phyloP scores from a whole-genome alignment of 2,329 filamentous ascomycete genomes.

The Sarocladium kiliense region DNA sequence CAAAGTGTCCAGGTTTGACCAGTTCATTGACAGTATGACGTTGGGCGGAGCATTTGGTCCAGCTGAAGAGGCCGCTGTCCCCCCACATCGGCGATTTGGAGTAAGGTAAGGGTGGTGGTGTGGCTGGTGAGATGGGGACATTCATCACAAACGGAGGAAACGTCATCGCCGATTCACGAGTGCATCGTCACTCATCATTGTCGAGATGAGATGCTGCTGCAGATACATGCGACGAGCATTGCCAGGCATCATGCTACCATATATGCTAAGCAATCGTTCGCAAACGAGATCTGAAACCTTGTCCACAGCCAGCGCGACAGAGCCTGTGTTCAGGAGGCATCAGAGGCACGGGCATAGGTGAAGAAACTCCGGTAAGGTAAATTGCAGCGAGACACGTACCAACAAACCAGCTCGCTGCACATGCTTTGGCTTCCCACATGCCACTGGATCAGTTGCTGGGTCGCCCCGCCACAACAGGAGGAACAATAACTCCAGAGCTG shows the following conservation, averaged over 20 bases:
- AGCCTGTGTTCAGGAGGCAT: no score
- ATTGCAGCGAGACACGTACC: no score
- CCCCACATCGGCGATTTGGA: slow-evolving; percentile 11
- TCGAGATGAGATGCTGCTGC: no score
- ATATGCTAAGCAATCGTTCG: no score
- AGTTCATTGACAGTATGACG: slow-evolving; percentile 4
- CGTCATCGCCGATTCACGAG: slow-evolving; percentile 3
- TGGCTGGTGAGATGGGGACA: not conserved
- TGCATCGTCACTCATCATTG: not conserved
- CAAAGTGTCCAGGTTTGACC: no score
- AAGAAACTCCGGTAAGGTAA: no score
- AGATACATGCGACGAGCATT: no score
- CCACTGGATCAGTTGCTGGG: not conserved
- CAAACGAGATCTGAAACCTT: no score
- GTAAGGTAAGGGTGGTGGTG: not conserved
- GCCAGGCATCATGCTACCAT: no score
- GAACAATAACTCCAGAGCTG: not conserved
- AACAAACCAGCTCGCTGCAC: not conserved
- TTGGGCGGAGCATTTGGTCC: slow-evolving; percentile 10
- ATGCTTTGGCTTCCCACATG: not conserved
- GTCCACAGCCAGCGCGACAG: no score
- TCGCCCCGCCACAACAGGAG: not conserved
- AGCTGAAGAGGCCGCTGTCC: not conserved
- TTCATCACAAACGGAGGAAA: not conserved
- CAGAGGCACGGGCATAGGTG: no score